phyloP scores from a whole-genome alignment of 139 green algal genomes.

The Desmodesmus armatus region DNA sequence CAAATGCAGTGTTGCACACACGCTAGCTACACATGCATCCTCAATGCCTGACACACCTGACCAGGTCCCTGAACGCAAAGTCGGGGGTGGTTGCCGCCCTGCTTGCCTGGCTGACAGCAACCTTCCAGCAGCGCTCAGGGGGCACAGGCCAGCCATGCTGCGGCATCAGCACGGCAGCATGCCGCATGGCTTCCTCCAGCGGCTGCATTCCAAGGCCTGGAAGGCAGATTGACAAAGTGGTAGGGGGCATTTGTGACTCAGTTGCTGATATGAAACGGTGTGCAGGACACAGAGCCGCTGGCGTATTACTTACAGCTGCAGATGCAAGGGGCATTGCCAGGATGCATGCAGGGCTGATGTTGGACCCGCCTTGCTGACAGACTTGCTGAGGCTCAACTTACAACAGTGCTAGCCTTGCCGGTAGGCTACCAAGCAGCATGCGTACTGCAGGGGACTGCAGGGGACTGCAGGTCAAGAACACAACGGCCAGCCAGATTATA shows the following conservation, averaged over 20 bases:
- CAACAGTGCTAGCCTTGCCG: background rate
- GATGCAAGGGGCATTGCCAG: background rate
- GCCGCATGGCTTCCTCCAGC: background rate
- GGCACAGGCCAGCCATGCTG: conserved; percentile 26
- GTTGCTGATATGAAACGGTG: background rate
- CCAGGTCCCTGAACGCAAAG: conserved; percentile 19
- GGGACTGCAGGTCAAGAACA: background rate
- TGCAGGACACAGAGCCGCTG: no score
- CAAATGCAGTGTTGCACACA: background rate
- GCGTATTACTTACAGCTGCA: background rate
- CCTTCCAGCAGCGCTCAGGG: background rate
- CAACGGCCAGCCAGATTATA: background rate
- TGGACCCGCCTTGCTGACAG: background rate
- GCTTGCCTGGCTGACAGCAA: background rate
- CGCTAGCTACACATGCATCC: no score
- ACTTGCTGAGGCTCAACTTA: background rate
- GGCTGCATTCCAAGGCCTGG: background rate
- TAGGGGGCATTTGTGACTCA: background rate
- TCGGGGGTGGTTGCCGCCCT: conserved; percentile 1
- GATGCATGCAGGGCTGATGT: background rate
- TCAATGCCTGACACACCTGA: conserved; percentile 3
- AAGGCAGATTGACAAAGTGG: background rate
- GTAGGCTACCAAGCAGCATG: background rate
- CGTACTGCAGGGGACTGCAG: background rate
- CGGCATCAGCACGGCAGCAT: background rate